Evolutionary conservation across 352 stramenopile genomes (phyloP), one percentile per base, ranked within the genome.

Genomic region (Pythium dissimile): DNA sequence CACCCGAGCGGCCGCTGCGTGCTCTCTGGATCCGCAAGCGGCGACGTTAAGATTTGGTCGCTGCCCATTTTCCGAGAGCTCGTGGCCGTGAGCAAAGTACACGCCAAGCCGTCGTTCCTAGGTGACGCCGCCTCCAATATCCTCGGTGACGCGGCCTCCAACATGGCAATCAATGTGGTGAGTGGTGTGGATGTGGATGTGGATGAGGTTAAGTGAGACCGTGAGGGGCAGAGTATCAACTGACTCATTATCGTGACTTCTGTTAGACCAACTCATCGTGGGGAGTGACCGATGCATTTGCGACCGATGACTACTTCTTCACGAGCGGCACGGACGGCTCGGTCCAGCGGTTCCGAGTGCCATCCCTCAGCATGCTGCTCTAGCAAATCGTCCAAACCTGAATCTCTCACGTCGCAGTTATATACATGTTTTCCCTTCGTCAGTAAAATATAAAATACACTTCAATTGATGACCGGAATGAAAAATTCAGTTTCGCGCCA

Each of bases 41-140:
- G 86, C 5, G 86, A 94, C 48, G 71, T 95, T 41, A 95, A 95
- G 71, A 92, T 95, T 46, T 95, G 85, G 85, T 89, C 85, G 13
- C 59, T 95, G 23, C 84, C 85, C 11, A 84, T 93, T 38, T 95
- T 95, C 59, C 75, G 85, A 16, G 84, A 95, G 54, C 60, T 94
- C n/a, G 74, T 75, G 12, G 72, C 77, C 41, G 62, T 89, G 18
- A 75, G 57, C 51, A 95, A 92, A 61, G 71, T 92, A 23, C 79
- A 92, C 59, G 69, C 82, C 20, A 92, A 91, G 61, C 77, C 83
- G 51, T 91, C 81, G 18, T 91, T 93, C 57, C 66, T 93, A 3
- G 77, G 83, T 18, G 83, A 89, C 28, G 81, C 79, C 1, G 83
- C 81, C 8, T 86, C 80, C 6, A 94, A 86, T 55, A 64, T 94